Evolutionary conservation across 176 grass and related monocot genomes (phyloP).

Genomic region (Lolium multiflorum): DNA sequence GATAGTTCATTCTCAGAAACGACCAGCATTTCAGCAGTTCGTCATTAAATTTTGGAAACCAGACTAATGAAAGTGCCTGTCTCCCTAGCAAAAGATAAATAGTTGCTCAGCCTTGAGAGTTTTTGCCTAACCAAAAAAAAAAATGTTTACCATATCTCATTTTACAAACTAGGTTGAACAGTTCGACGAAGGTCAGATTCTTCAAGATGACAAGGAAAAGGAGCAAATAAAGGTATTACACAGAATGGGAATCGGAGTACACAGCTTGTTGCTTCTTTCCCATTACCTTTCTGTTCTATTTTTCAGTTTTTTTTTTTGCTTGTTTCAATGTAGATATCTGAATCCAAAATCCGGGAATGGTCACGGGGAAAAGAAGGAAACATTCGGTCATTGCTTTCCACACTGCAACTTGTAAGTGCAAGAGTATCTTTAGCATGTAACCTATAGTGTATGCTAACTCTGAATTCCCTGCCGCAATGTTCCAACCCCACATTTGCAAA

Average conservation of each 20-base stretch:
- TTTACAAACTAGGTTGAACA: conserved; percentile 73
- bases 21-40: conserved; percentile 11
- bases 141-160: conserved; percentile 14
- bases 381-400: conserved; percentile 95
- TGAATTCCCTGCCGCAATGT: not conserved
- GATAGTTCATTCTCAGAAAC: not conserved
- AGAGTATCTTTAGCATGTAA: conserved; percentile 39
- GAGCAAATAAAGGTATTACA: conserved; percentile 79
- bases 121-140: conserved; percentile 25
- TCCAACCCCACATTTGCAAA: not conserved
- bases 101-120: not conserved
- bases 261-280: conserved; percentile 31
- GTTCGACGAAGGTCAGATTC: conserved; percentile 54
- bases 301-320: conserved; percentile 35
- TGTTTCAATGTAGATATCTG: conserved; percentile 60
- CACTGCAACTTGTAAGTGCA: conserved; percentile 89
- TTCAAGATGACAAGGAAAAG: conserved; percentile 47
- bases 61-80: conserved; percentile 1
- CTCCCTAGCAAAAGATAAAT: too few relatives aligned
- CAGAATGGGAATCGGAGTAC: not conserved
- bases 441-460: conserved; percentile 14
- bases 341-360: conserved; percentile 84
- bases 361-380: conserved; percentile 98
- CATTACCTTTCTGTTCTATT: conserved; percentile 8
- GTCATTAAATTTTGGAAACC: conserved; percentile 12